Evolutionary conservation across 345 rosid species (phyloP), one percentile per base, ranked within the genome.

Genomic region (Citrus trifoliata): DNA sequence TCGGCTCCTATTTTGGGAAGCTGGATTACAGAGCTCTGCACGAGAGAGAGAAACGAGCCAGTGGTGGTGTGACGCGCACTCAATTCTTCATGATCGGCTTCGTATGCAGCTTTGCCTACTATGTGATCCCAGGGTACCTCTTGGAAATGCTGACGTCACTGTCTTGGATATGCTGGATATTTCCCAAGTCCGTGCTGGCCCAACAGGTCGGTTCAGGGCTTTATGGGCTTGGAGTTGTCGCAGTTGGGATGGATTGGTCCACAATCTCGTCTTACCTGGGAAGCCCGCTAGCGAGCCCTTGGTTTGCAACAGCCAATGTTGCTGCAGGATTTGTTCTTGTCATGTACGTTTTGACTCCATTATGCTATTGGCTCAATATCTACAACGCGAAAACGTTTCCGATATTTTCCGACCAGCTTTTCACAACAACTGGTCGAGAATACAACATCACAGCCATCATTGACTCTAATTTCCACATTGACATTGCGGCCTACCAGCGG

Each of bases 211-310:
- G 99, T 9, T 96, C 99, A 0, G 98, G 99, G 37, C 95, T 94
- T 27, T 88, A 90, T n/a, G 99, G 98, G 71, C 91, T 96, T 5
- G 98, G 99, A 27, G 78, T 93, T 9, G 92, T 83, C 3, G 89
- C 95, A 5, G 24, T 96, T 4, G 99, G 98, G 9, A 68, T 96
- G 10, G 98, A 96, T 79, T 94, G 98, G 98, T 91, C 99, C 82
- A 89, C 98, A 56, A 96, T 92, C 79, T 96, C 98, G 2, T 84
- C 99, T 53, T 94, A 94, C 86, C 94, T 96, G 7, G 99, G 98
- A 63, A 96, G 99, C 86, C 99, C 98, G 48, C 93, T 96, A 7
- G 99, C 99, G 35, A 96, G 99, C 87, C 99, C 99, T 55, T 96
- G 99, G 98, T 96, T 94, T 67, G 99, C 99, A 73, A 94, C 99